A percentile compares a stretch with the other conserved stretches of the same genome.
These are phyloP conservation scores for Coemansia sp. DNA, from an alignment of 192 early-diverging fungal genomes.

Conservation along the genomic window DNA sequence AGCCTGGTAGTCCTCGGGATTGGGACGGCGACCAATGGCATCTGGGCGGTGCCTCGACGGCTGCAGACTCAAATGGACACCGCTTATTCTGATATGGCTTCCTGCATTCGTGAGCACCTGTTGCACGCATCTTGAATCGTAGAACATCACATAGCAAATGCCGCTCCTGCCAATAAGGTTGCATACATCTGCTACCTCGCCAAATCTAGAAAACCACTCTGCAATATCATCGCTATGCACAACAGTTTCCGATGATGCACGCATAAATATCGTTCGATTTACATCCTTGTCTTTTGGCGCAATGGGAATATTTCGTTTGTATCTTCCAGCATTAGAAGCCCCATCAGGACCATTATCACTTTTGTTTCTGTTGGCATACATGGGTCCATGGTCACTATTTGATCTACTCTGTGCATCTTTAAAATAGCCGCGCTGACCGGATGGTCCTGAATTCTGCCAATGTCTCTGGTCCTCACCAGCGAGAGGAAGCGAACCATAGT, in stretches of 20 bases:
- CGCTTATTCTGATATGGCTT: constrained; percentile 14
- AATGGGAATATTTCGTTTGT: constrained; percentile 11
- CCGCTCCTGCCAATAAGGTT: constrained; percentile 9
- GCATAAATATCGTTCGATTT: constrained; percentile 42
- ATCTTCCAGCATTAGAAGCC: constrained; percentile 3
- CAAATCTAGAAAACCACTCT: constrained; percentile 24
- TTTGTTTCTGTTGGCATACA: not conserved
- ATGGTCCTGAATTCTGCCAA: not conserved
- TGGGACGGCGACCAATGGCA: constrained; percentile 12
- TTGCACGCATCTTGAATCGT: constrained; percentile 27
- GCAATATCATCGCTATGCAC: not conserved
- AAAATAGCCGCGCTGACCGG: not conserved
- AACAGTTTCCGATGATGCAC: not conserved
- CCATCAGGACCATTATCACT: not conserved
- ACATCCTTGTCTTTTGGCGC: constrained; percentile 6
- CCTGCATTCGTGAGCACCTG: constrained; percentile 5
- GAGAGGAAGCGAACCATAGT: constrained; percentile 1
- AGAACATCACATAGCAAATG: constrained; percentile 46
- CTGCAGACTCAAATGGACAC: not conserved
- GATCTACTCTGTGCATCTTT: not conserved
- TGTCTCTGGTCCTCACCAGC: not conserved
- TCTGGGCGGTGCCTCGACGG: constrained; percentile 31
- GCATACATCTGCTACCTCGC: constrained; percentile 30
- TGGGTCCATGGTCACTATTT: not conserved
- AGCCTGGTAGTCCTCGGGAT: constrained; percentile 20